Evolutionary conservation across 2,329 filamentous ascomycete genomes (phyloP).

Genomic region (Pseudogymnoascus sp.): DNA sequence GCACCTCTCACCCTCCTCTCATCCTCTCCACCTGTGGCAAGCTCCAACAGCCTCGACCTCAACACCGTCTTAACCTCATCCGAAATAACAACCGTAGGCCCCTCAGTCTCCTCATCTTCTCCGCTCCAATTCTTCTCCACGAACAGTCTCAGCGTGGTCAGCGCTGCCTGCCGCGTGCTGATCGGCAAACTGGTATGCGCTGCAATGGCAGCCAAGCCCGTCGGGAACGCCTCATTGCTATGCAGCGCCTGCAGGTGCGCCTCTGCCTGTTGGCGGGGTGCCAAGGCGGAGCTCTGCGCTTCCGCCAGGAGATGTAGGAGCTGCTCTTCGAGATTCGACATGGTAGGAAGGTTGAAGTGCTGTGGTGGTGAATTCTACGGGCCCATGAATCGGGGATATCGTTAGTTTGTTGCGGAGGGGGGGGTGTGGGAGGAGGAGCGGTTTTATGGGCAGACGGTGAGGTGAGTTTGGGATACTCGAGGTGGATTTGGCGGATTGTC

Average conservation of each 20-base stretch:
- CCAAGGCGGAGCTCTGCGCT: constrained; percentile 72
- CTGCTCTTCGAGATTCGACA: constrained; percentile 59
- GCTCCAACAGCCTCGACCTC: constrained; percentile 65
- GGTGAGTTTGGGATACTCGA: neutral
- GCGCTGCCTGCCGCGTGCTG: constrained; percentile 73
- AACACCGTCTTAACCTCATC: constrained; percentile 69
- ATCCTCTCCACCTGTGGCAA: constrained; percentile 62
- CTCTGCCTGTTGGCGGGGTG: constrained; percentile 78
- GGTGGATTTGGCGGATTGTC: neutral
- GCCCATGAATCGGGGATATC: neutral
- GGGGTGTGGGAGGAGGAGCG: neutral
- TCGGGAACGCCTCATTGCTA: constrained; percentile 61
- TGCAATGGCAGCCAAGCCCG: constrained; percentile 74
- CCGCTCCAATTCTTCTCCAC: constrained; percentile 79
- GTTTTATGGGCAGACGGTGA: constrained; percentile 1
- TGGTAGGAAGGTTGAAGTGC: neutral
- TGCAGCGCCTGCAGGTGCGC: constrained; percentile 37
- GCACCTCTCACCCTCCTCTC: constrained; percentile 82
- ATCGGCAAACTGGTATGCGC: constrained; percentile 66
- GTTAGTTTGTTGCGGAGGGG: neutral
- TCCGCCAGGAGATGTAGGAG: constrained; percentile 81
- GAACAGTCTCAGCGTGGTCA: constrained; percentile 74
- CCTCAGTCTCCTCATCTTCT: constrained; percentile 55
- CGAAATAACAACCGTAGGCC: constrained; percentile 54
- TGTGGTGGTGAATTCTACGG: neutral